Evolutionary conservation across 345 rosid species (phyloP).

Genomic region (Pugionium cornutum): DNA sequence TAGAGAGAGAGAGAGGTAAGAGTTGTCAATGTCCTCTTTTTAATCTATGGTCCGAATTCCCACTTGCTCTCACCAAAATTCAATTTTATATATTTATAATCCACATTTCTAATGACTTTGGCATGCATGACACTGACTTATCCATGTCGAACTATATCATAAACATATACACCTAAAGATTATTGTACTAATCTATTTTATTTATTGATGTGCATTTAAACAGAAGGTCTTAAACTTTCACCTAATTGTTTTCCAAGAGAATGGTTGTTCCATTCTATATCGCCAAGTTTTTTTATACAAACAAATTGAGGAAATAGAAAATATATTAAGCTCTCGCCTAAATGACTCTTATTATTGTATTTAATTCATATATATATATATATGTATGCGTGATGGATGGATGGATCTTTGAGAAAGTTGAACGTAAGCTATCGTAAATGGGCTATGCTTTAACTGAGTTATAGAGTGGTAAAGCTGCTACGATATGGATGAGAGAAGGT

Average conservation of each 20-base stretch:
- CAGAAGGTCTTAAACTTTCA: background rate
- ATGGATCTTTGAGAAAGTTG: too few species aligned
- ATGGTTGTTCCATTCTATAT: conserved; percentile 1
- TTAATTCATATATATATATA: background rate
- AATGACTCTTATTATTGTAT: background rate
- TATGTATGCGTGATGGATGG: too few species aligned
- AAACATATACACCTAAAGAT: too few species aligned
- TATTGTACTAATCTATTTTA: too few species aligned
- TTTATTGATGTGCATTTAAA: too few species aligned
- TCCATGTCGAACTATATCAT: too few species aligned
- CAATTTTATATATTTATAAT: too few species aligned
- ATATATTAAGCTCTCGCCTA: background rate
- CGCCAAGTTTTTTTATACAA: background rate
- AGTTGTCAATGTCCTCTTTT: conserved; percentile 34
- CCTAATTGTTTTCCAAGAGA: conserved; percentile 1
- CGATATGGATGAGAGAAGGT: too few species aligned
- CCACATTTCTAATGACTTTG: too few species aligned
- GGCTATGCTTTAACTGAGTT: background rate
- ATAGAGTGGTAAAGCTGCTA: background rate
- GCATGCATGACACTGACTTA: too few species aligned
- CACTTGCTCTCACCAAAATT: conserved; percentile 22
- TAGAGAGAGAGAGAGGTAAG: conserved; percentile 17
- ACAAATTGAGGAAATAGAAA: background rate
- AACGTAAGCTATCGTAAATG: background rate
- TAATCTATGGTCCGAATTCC: conserved; percentile 29